A percentile compares a stretch with the other conserved stretches of the same genome.
Evolutionary conservation across 768 basidiomycete genomes (phyloP).

Genomic region (Phlebiopsis flavidoalba): DNA sequence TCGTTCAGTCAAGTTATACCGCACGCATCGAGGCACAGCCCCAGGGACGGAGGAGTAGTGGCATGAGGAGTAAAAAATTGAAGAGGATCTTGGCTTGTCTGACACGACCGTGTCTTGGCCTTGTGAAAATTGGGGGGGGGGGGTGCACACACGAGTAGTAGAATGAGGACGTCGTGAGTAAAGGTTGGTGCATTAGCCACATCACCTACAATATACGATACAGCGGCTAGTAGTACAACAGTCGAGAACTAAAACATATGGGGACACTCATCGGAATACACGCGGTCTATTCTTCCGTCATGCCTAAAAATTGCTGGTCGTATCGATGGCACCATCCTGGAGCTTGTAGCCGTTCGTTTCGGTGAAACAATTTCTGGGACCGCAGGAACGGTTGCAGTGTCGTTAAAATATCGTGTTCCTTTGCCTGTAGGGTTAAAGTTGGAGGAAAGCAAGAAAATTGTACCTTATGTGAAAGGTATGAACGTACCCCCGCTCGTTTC

Average conservation of each 20-base stretch:
- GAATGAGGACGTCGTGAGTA: no score
- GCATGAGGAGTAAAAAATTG: neutral
- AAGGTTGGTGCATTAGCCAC: neutral
- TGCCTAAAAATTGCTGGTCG: constrained; percentile 74
- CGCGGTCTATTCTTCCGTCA: neutral
- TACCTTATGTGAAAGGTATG: neutral
- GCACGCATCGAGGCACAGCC: neutral
- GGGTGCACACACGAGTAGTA: no score
- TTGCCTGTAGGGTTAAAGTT: constrained; percentile 57
- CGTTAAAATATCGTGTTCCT: constrained; percentile 96
- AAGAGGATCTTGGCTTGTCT: neutral
- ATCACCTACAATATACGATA: neutral
- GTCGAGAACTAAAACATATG: neutral
- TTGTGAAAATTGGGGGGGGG: no score
- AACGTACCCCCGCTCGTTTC: constrained; percentile 81
- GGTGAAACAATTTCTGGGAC: constrained; percentile 79
- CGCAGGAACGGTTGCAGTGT: constrained; percentile 79
- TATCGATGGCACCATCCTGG: constrained; percentile 43
- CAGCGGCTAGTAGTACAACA: neutral
- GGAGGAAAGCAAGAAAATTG: neutral
- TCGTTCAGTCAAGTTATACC: neutral
- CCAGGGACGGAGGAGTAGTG: neutral
- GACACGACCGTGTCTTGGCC: no score
- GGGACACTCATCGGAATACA: neutral
- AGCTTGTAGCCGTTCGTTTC: constrained; percentile 87